These are phyloP conservation scores for Kuraishia hungarica DNA, from an alignment of 805 yeast species.

Conservation along the genomic window DNA sequence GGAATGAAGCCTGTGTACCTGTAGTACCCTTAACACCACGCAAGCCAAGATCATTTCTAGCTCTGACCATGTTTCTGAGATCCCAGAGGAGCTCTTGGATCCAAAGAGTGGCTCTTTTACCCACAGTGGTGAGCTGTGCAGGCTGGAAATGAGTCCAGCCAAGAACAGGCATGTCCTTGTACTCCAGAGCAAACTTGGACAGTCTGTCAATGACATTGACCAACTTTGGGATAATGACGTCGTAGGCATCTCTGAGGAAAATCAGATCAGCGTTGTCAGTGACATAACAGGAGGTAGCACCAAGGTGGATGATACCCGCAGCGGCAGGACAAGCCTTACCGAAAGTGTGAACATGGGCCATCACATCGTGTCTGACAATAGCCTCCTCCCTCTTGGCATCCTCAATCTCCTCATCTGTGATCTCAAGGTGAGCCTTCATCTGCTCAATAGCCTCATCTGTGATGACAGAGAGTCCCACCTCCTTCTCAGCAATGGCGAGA, in stretches of 20 bases:
- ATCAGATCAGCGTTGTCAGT: conserved; percentile 98
- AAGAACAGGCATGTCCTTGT: conserved; percentile 92
- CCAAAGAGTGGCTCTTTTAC: conserved; percentile 97
- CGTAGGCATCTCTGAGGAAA: conserved; percentile 93
- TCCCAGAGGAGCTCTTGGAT: conserved; percentile 97
- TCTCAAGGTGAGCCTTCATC: conserved; percentile 67
- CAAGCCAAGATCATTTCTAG: conserved; percentile 91
- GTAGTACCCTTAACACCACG: conserved; percentile 99
- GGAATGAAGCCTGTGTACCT: conserved; percentile 96
- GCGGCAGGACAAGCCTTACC: conserved; percentile 93
- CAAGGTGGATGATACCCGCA: conserved; percentile 95
- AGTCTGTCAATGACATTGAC: conserved; percentile 93
- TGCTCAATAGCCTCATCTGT: conserved; percentile 88
- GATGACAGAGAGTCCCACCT: conserved; percentile 77
- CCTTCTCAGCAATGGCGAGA: conserved; percentile 91
- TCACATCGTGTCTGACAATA: conserved; percentile 96
- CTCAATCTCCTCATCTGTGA: conserved; percentile 89
- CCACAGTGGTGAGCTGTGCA: conserved; percentile 97
- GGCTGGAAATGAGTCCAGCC: conserved; percentile 99
- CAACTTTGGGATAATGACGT: conserved; percentile 84
- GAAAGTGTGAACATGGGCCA: conserved; percentile 97
- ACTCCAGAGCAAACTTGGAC: conserved; percentile 76
- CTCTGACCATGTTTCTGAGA: conserved; percentile 89
- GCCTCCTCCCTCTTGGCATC: conserved; percentile 92
- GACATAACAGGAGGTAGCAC: conserved; percentile 96